Percentiles rank a stretch among this genome's conserved stretches.
Conservation (phyloP, 768 basidiomycete species). For the Cyclocybe cylindracea region DNA sequence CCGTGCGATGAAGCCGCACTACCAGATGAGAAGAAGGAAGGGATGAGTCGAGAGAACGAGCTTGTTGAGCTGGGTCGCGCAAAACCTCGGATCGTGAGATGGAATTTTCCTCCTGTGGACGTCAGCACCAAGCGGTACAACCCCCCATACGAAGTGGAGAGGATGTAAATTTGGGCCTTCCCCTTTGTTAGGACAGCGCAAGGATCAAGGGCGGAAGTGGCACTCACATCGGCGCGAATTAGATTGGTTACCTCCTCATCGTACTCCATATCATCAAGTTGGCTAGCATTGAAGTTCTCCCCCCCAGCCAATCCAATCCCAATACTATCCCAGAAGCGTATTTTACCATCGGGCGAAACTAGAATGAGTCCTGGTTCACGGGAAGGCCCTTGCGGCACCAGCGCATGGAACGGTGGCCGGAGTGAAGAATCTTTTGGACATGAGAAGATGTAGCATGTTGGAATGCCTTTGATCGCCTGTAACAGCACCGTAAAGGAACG, state of each 20-base stretch:
- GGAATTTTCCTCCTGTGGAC: constrained; percentile 69
- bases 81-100: constrained; percentile 60
- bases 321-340: constrained; percentile 89
- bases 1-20: constrained; percentile 36
- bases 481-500: constrained; percentile 1
- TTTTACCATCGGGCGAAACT: constrained; percentile 65
- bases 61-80: constrained; percentile 51
- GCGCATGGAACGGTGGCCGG: constrained; percentile 53
- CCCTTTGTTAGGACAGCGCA: not conserved
- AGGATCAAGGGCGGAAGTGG: not conserved
- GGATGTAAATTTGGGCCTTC: constrained; percentile 67
- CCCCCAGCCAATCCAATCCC: constrained; percentile 83
- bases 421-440: constrained; percentile 54
- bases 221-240: constrained; percentile 63
- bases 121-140: constrained; percentile 66
- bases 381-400: constrained; percentile 64
- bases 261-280: constrained; percentile 47
- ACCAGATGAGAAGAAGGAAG: constrained; percentile 44
- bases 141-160: constrained; percentile 66
- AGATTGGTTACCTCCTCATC: constrained; percentile 68
- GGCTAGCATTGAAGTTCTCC: constrained; percentile 56
- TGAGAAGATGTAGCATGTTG: constrained; percentile 82
- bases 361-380: constrained; percentile 90
- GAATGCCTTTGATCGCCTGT: constrained; percentile 65
- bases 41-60: constrained; percentile 41